Evolutionary conservation across 768 basidiomycete species (phyloP), one percentile per base, ranked within the genome.

Genomic region (Phylloporus sp.): DNA sequence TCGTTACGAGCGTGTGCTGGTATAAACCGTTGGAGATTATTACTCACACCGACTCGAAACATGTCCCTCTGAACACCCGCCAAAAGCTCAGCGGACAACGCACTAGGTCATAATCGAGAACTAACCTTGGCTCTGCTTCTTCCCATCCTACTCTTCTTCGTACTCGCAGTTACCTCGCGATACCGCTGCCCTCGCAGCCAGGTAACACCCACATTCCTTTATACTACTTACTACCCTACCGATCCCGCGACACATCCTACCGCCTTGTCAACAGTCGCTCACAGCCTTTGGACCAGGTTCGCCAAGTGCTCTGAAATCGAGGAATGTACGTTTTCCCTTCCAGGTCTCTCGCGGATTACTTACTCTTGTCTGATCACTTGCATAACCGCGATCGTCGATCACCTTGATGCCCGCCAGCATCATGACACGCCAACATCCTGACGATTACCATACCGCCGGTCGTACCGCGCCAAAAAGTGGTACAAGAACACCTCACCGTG

Each of bases 401-500:
- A 3, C 29, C 41, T 21, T 48, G 11, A 34, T 53, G 9, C 50
- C 46, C 9, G 21, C 41, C 18, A 52, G 58, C 14, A 49, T 53
- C 26, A 60, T 66, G 64, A 13, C 46, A 26, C 26, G 5, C 13
- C 45, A n/a, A 26, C 21, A 49, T 47, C 26, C 40, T 17, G 42
- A 51, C 13, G 49, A 48, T 9, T 39, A 56, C 17, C 50, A 53
- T 26, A 49, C 44, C 18, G 56, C 60, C 5, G 56, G 53, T 13
- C 58, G 49, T 21, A 54, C 46, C 2, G 52, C 55, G 9, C 37
- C 57, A 5, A 42, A 56, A 3, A 44, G 44, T 14, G 75, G 72
- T 5, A 58, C 59, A n/a, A 73, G 73, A 50, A 75, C 75, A 3
- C 75, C 75, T 2, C 71, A 74, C 20, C 76, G 73, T 38, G 76